Evolutionary conservation across 345 rosid genomes (phyloP), one percentile per base, ranked within the genome.

Genomic region (Eucalyptus regnans): DNA sequence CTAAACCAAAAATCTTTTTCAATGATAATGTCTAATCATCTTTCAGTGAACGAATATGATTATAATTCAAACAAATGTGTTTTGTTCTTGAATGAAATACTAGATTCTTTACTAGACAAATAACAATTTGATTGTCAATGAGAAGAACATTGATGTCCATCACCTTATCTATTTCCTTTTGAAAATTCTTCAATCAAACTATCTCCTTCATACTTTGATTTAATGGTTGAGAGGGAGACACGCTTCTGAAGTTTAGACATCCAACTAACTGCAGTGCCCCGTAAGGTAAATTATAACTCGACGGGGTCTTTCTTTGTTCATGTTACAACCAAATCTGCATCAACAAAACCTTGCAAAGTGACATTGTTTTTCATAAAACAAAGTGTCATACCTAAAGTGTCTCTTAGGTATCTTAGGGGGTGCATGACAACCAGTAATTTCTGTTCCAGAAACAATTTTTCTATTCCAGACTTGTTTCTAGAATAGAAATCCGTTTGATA

Each of bases 201-300:
- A 62, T 62, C 68, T 62, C 68, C 4, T 62, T 62, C 58, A 3
- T 62, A 62, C 68, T 27, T 12, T 29, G n/a, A 62, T 62, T 62
- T 12, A 62, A 16, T 62, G 68, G 17, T 29, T 29, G 62, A 56
- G 68, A 62, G 16, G 31, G n/a, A 27, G 16, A 62, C 68, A 62
- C 15, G 14, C 16, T 29, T 62, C 8, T 62, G 0, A 62, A 62
- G 16, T 62, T 12, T 62, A 62, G 31, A 62, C 68, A 12, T 62
- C 3, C 16, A 62, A 62, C 13, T 12, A 7, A 62, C 2, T 62
- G 8, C 0, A 12, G 3, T 62, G 68, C 68, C 31, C 6, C 0
- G 0, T 62, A 29, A 62, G 31, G 31, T 29, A 62, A 62, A 20
- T 52, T 10, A 52, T 8, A 52, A 52, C 25, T 52, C 2, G 0